Evolutionary conservation across 768 basidiomycete species (phyloP), one percentile per base, ranked within the genome.

Genomic region (Lactarius vividus): DNA sequence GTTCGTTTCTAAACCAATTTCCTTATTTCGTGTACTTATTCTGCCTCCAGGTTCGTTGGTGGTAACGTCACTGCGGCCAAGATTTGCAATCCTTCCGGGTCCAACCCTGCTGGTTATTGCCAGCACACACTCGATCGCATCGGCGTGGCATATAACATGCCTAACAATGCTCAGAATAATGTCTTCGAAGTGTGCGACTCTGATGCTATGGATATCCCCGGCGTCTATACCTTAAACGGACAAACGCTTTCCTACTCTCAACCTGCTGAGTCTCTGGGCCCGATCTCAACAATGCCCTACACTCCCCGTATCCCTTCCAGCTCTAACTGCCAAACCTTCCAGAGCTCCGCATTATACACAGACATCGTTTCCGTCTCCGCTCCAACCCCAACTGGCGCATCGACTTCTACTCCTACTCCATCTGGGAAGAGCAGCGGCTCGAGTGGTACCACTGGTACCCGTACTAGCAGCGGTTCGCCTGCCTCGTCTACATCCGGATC

Each of bases 91-190:
- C 86, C 86, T 2, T 68, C 74, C 1, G 77, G 79, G 13, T 71
- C 82, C n/a, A 80, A 84, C 70, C 79, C 82, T 0, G 77, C 78
- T 4, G 72, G 77, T n/a, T 82, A 74, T 71, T 92, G 91, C 78
- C 78, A 89, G 74, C 87, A 94, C 80, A 82, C 85, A 66, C 88
- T 79, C 65, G 90, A 92, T 72, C 88, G 87, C 64, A 86, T 91
- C 59, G 92, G 92, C 11, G 88, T 88, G 70, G 72, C 67, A 2
- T 92, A 86, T 80, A 93, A 92, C 73, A 87, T 83, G 20, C 91
- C 91, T 18, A 85, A 83, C 74, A 75, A 78, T 39, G 88, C 88
- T 40, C 73, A 81, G 57, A 78, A 86, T 54, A 83, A 82, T 33
- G 78, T 79, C 0, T 93, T 90, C 76, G 84, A 85, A 64, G 76